Evolutionary conservation across 495 filamentous ascomycete species (phyloP).

Genomic region (Tuber magnatum): DNA sequence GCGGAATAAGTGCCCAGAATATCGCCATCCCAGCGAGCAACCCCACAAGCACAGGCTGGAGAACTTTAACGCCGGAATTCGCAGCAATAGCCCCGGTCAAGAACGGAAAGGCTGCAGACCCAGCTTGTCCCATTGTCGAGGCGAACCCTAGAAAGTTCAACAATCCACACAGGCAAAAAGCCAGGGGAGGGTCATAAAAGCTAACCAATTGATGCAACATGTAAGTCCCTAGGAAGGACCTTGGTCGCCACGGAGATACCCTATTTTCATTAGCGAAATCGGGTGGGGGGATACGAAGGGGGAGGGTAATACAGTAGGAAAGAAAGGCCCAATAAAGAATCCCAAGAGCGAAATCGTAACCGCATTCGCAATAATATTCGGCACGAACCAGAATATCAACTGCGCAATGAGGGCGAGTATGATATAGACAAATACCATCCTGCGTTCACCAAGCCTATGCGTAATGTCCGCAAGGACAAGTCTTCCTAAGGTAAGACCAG

Average conservation of each 20-base stretch:
- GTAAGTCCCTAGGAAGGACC: constrained; percentile 42
- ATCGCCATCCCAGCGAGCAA: constrained; percentile 41
- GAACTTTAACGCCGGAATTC: constrained; percentile 42
- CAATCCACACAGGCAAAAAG: background rate
- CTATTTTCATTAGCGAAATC: constrained; percentile 47
- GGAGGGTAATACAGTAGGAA: constrained; percentile 40
- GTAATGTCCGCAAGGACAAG: constrained; percentile 60
- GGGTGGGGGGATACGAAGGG: constrained; percentile 56
- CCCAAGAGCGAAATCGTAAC: constrained; percentile 67
- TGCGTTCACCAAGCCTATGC: constrained; percentile 59
- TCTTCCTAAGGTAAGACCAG: constrained; percentile 65
- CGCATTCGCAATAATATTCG: constrained; percentile 61
- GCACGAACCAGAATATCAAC: constrained; percentile 67
- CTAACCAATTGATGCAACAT: constrained; percentile 39
- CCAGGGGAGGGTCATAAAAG: background rate
- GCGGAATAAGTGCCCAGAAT: constrained; percentile 42
- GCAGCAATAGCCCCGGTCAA: constrained; percentile 44
- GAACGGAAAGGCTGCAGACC: constrained; percentile 45
- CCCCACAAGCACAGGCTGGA: constrained; percentile 44
- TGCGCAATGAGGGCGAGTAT: constrained; percentile 58
- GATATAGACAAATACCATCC: constrained; percentile 56
- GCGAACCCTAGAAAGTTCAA: constrained; percentile 36
- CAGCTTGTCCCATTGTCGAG: constrained; percentile 43
- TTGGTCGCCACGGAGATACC: constrained; percentile 42
- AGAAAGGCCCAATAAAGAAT: constrained; percentile 67